These are phyloP conservation scores for Globisporangium solare DNA, from an alignment of 352 stramenopile species.

Conservation along the genomic window DNA sequence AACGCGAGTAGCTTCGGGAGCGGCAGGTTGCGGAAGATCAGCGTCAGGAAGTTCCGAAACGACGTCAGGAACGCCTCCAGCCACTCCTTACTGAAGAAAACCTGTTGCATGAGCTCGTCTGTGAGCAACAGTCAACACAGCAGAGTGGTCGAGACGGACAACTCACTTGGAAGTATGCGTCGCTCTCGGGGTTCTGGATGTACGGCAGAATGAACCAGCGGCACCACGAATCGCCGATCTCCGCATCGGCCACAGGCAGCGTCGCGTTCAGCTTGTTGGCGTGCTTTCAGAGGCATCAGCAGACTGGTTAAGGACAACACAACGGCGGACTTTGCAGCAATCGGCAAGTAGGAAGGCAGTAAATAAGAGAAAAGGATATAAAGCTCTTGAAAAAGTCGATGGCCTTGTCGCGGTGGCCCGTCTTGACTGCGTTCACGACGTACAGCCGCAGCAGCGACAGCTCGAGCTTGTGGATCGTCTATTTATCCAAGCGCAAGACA, in stretches of 20 bases:
- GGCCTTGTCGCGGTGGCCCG: constrained; percentile 57
- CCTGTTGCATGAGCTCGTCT: constrained; percentile 13
- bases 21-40: constrained; percentile 70
- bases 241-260: constrained; percentile 14
- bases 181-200: constrained; percentile 62
- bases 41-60: constrained; percentile 73
- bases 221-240: constrained; percentile 49
- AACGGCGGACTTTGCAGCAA: not conserved
- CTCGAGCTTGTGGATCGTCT: constrained; percentile 69
- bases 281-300: constrained; percentile 11
- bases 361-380: constrained; percentile 38
- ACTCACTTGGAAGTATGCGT: constrained; percentile 64
- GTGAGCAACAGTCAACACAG: not conserved
- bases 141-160: not conserved
- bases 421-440: constrained; percentile 75
- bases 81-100: constrained; percentile 74
- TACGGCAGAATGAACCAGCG: constrained; percentile 83
- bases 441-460: constrained; percentile 68
- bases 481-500: too few species aligned
- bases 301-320: constrained; percentile 19
- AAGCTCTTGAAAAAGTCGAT: constrained; percentile 70
- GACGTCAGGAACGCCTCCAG: constrained; percentile 65
- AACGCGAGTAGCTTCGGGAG: constrained; percentile 76
- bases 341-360: constrained; percentile 2
- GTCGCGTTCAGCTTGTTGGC: constrained; percentile 63